Evolutionary conservation across 805 yeast genomes (phyloP), one percentile per base, ranked within the genome.

Genomic region (Candida incommunis): DNA sequence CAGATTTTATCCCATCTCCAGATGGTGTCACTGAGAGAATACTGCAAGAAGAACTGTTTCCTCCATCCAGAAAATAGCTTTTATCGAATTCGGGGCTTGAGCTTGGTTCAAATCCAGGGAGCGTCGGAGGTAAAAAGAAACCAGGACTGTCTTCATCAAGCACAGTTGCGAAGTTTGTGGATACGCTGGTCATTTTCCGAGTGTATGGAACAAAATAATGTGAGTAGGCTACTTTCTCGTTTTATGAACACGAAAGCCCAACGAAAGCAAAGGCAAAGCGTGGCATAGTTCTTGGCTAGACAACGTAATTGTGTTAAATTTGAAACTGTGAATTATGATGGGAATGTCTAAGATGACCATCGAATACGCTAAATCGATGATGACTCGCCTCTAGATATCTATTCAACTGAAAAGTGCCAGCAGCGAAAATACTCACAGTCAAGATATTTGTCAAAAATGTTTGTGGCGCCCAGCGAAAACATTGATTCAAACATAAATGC

Each of bases 401-500:
- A 25, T 13, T 25, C 27, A 25, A 9, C 13, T 7, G 27, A 25
- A 13, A 25, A 9, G 7, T 31, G 37, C 37, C 37, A 31, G n/a
- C 37, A 31, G 4, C 18, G 11, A 31, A 11, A 31, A 16, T 31
- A 31, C 37, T 31, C 18, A 5, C n/a, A 5, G n/a, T 31, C 37
- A 9, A 13, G 7, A 18, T 9, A 31, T 9, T 31, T 16, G n/a
- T 31, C 37, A n/a, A 31, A 16, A 5, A 9, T 18, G 35, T 44
- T 46, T 7, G 58, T 54, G 26, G 56, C 43, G 2, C 57, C 59
- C 35, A 56, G 41, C 50, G 50, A 51, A 3, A 54, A 46, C 29
- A 46, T 45, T 11, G 48, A 43, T 45, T 56, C 61, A 45, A 56
- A 57, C 61, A 56, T 56, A 45, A 56, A 56, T 7, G 61, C 59